phyloP scores from a whole-genome alignment of 768 basidiomycete species.

The Tulasnella sp. region DNA sequence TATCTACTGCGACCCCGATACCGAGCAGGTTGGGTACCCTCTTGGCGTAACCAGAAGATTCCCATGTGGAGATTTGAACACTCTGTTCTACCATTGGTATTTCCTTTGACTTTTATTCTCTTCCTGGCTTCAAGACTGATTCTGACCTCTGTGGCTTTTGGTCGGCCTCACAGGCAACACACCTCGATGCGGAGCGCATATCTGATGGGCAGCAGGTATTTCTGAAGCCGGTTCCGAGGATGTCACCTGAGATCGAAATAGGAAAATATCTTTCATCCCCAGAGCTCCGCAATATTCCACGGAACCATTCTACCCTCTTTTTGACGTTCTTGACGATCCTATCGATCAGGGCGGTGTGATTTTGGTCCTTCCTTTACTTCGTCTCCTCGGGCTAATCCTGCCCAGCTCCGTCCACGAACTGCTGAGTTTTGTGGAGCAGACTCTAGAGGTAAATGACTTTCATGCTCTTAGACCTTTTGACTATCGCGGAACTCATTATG shows the following conservation, averaged over 20 bases:
- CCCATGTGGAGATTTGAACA: too few species aligned
- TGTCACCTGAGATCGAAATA: slow-evolving; percentile 19
- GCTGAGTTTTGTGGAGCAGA: slow-evolving; percentile 11
- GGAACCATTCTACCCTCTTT: slow-evolving; percentile 11
- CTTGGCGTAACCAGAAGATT: not conserved
- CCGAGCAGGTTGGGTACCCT: slow-evolving; percentile 12
- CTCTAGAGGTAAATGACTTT: slow-evolving; percentile 12
- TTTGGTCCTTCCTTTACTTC: slow-evolving; percentile 21
- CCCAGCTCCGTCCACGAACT: too few species aligned
- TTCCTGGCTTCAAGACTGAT: too few species aligned
- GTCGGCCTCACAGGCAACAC: not conserved
- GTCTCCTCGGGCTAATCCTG: not conserved
- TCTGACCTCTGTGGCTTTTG: too few species aligned
- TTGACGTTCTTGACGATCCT: slow-evolving; percentile 15
- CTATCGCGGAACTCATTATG: not conserved
- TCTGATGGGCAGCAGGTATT: slow-evolving; percentile 2
- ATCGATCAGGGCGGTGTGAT: not conserved
- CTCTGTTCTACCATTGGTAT: too few species aligned
- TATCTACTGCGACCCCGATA: slow-evolving; percentile 25
- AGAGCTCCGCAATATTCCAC: slow-evolving; percentile 6
- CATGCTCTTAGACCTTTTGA: too few species aligned
- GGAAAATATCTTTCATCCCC: not conserved
- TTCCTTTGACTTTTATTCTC: too few species aligned
- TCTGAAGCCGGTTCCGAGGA: not conserved
- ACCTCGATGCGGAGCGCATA: not conserved